Evolutionary conservation across 2,329 filamentous ascomycete species (phyloP), one percentile per base, ranked within the genome.

Genomic region (Teratosphaeria epicoccoides): DNA sequence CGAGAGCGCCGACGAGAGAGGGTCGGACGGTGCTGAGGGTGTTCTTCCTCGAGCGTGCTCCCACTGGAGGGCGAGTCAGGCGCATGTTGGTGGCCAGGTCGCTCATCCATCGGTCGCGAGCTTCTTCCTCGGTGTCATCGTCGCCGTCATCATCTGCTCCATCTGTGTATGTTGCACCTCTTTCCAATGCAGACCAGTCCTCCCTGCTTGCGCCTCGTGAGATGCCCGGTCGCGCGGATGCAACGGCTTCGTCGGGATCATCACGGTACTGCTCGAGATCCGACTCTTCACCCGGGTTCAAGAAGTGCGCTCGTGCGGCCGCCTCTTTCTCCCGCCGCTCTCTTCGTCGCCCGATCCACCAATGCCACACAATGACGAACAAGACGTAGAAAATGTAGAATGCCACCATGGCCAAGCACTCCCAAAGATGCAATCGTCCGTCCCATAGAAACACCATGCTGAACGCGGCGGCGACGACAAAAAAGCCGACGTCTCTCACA

Each of bases 81-180:
- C 91, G 85, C 93, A 98, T 98, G 67, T 88, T 95, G 67, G 84
- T 93, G 37, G 85, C 84, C 65, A 98, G 81, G 68, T 97, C 90
- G 20, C 88, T 88, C 54, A 84, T 70, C 71, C 80, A 81, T 44
- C 77, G 71, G 59, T 82, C 79, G 48, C 78, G 71, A 37, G 82
- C 84, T 47, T 86, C 77, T 56, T 85, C 81, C 49, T 78, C 75
- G 46, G 83, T 81, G 46, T 82, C 78, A 49, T 80, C 77, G 28
- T 75, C 73, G 4, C 22, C 22, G 4, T 24, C 23, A n/a, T 44
- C 17, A 10, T 73, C 73, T 9, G 78, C 76, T 10, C 81, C 78
- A 53, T 84, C 80, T 49, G 70, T 63, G 51, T 68, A 6, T 51
- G 68, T 5, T 64, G 66, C 40, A 62, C 70, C 17, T 80, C 81